phyloP scores from a whole-genome alignment of 352 stramenopile genomes.

The Phytophthora pluvialis region DNA sequence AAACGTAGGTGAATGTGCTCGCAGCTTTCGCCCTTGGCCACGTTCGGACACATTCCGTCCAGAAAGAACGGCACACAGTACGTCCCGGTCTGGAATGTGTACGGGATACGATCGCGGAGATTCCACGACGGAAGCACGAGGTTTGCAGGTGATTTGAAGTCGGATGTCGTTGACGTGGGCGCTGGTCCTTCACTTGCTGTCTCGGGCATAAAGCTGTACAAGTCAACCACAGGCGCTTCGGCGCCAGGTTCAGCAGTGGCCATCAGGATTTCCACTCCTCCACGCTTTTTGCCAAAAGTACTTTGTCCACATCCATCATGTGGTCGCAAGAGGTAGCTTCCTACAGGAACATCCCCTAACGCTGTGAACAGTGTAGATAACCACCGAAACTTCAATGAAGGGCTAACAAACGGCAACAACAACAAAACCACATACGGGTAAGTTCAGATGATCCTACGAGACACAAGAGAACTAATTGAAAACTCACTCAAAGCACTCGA shows the following conservation, averaged over 20 bases:
- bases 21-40: slow-evolving; percentile 44
- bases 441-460: neutral
- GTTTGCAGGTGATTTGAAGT: slow-evolving; percentile 15
- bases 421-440: neutral
- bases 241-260: slow-evolving; percentile 11
- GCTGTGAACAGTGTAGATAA: slow-evolving; percentile 40
- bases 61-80: slow-evolving; percentile 64
- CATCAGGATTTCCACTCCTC: slow-evolving; percentile 36
- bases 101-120: slow-evolving; percentile 52
- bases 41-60: slow-evolving; percentile 44
- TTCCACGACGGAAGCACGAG: slow-evolving; percentile 51
- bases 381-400: slow-evolving; percentile 45
- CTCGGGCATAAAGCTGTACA: slow-evolving; percentile 47
- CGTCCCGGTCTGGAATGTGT: slow-evolving; percentile 60
- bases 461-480: neutral
- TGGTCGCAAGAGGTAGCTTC: slow-evolving; percentile 47
- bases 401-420: slow-evolving; percentile 21
- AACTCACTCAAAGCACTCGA: slow-evolving; percentile 71
- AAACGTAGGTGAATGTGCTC: slow-evolving; percentile 49
- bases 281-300: slow-evolving; percentile 27
- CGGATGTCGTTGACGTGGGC: neutral
- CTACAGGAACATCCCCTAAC: slow-evolving; percentile 38
- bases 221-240: slow-evolving; percentile 37
- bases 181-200: neutral
- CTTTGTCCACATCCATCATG: slow-evolving; percentile 12